Percentiles rank a stretch among this genome's conserved stretches.
These are phyloP conservation scores for Orbilia javanica DNA, from an alignment of 2,329 filamentous ascomycete genomes.

Conservation along the genomic window DNA sequence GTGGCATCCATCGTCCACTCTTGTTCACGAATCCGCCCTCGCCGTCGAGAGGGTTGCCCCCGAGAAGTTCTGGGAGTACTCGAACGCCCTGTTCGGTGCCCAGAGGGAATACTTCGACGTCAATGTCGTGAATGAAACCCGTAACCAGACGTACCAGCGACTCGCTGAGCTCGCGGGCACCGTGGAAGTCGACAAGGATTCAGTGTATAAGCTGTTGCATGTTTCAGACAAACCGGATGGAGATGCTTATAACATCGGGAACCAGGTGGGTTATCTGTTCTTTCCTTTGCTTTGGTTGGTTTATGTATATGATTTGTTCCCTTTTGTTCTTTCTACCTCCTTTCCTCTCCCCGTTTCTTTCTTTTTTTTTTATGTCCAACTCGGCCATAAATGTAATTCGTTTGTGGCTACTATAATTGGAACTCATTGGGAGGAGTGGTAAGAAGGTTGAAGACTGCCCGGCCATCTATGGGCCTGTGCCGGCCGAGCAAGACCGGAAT, in stretches of 20 bases:
- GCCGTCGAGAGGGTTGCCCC: constrained; percentile 81
- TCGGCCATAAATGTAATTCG: not conserved
- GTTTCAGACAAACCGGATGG: constrained; percentile 76
- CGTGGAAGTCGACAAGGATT: constrained; percentile 78
- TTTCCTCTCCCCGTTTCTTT: no score
- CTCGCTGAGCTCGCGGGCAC: constrained; percentile 78
- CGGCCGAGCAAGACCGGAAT: constrained; percentile 40
- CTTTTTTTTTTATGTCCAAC: constrained; percentile 7
- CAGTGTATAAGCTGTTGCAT: constrained; percentile 76
- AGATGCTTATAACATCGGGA: constrained; percentile 80
- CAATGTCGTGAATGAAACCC: constrained; percentile 82
- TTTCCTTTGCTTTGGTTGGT: not conserved
- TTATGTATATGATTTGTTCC: not conserved
- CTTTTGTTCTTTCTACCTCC: not conserved
- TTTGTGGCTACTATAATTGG: constrained; percentile 31
- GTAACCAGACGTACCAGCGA: constrained; percentile 85
- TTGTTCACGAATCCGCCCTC: constrained; percentile 82
- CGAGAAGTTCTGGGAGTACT: constrained; percentile 82
- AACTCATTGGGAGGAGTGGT: not conserved
- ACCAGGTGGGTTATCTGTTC: constrained; percentile 66
- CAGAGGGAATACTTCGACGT: constrained; percentile 88
- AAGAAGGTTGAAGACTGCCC: not conserved
- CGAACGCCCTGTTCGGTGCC: constrained; percentile 69
- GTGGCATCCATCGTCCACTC: constrained; percentile 57
- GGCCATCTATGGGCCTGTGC: not conserved